Conservation (phyloP, 345 rosid genomes). For the Cardamine chenopodiifolia region DNA sequence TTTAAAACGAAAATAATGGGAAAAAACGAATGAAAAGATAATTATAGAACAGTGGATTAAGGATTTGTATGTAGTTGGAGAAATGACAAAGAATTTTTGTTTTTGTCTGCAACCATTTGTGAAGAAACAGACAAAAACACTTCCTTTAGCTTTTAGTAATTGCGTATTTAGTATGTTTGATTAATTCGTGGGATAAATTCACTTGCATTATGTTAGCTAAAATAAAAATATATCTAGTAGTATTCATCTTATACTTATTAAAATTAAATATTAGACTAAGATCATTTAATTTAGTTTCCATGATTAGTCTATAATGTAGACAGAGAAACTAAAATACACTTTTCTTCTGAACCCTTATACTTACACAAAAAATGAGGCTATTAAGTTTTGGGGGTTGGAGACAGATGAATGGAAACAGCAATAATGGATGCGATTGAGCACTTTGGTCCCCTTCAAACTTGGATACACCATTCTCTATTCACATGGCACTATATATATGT, state of each 20-base stretch:
- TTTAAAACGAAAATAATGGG: neutral
- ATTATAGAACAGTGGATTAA: neutral
- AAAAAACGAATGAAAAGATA: neutral
- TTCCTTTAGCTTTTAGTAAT: slow-evolving; percentile 9
- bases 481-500: slow-evolving; percentile 20
- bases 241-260: too few species aligned
- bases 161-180: slow-evolving; percentile 11
- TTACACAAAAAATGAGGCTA: neutral
- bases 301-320: neutral
- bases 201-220: neutral
- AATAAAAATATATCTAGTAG: too few species aligned
- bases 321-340: neutral
- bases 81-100: slow-evolving; percentile 29
- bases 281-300: neutral
- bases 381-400: slow-evolving; percentile 11
- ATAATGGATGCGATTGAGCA: slow-evolving; percentile 21
- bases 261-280: neutral
- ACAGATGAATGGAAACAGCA: slow-evolving; percentile 33
- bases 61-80: slow-evolving; percentile 14
- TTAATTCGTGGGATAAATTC: neutral
- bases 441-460: slow-evolving; percentile 34
- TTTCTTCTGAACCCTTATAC: neutral
- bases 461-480: slow-evolving; percentile 13
- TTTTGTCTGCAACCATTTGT: slow-evolving; percentile 31
- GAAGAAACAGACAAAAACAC: slow-evolving; percentile 33